Evolutionary conservation across 23 red algal species (phyloP), one percentile per base, ranked within the genome.

Genomic region (Gracilaria domingensis): DNA sequence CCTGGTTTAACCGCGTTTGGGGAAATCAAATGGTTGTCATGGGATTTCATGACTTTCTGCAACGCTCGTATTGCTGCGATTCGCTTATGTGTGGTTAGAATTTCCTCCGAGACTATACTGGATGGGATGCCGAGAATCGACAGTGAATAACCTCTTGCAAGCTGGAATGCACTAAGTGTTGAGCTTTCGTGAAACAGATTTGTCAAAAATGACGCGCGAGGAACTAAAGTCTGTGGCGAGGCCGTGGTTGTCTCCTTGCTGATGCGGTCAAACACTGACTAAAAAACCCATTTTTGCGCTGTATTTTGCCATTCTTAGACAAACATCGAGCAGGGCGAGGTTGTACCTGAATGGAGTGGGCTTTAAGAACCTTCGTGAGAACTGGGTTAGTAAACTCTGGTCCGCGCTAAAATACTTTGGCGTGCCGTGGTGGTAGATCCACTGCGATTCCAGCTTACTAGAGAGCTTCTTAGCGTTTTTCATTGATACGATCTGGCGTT

Each of bases 361-460:
- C 13, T 39, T 40, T 51, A 34, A 86, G 9, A 38, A 86, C 26
- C 37, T 44, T 64, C 0, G 8, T 48, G 36, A 86, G 60, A 8
- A 70, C 59, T 69, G 61, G 60, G 70, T 70, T 74, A 1, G 60
- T 72, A 74, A 87, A 75, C 33, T 74, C 64, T 48, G 83, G 66
- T 87, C 83, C 9, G 83, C 83, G 35, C 83, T 87, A 40, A 87
- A 87, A 3, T 28, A 23, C 24, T n/a, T 26, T 8, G 83, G 83
- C 5, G 83, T 0, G 7, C 83, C 65, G 17, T 87, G 83, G 29
- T 87, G 62, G 51, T 74, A 87, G 13, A 74, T 69, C 62, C 83
- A 87, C 54, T 87, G 44, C n/a, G 83, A 71, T 74, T 87, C 83
- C 11, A 87, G 64, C 28, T 64, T 70, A 5, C 4, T 35, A 11